Evolutionary conservation across 2,329 filamentous ascomycete genomes (phyloP).

Genomic region (Leptodontidium sp.): DNA sequence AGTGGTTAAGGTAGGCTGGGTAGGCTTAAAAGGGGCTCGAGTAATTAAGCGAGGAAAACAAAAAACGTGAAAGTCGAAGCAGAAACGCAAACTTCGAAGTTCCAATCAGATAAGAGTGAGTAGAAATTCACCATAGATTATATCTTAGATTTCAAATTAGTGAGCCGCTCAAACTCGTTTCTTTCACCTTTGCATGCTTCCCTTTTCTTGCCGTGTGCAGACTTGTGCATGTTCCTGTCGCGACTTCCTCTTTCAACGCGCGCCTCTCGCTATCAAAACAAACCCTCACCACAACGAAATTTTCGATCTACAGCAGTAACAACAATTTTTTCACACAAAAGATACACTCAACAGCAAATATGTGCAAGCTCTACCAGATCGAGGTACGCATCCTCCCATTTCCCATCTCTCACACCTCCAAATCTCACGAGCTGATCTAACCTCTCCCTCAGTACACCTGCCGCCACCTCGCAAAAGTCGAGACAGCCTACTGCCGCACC

Average conservation of each 20-base stretch:
- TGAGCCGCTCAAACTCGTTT: not conserved
- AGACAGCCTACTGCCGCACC: not conserved
- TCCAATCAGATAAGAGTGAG: not conserved
- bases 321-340: not conserved
- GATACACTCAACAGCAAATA: not conserved
- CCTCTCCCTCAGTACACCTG: conserved; percentile 8
- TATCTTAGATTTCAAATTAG: not conserved
- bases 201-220: not conserved
- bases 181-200: not conserved
- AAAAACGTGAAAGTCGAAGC: not conserved
- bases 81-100: not conserved
- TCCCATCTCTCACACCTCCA: not conserved
- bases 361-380: conserved; percentile 12
- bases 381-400: not conserved
- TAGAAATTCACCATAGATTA: not conserved
- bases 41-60: conserved; percentile 17
- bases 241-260: not conserved
- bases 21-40: not conserved
- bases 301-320: not conserved
- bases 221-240: not conserved
- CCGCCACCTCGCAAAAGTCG: not conserved
- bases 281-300: not conserved
- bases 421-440: not conserved
- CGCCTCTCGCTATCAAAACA: conserved; percentile 4
- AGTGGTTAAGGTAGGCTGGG: not conserved